A percentile compares a stretch with the other conserved stretches of the same genome.
Conservation (phyloP, 495 filamentous ascomycete species). For the Chlorociboria aeruginascens region DNA sequence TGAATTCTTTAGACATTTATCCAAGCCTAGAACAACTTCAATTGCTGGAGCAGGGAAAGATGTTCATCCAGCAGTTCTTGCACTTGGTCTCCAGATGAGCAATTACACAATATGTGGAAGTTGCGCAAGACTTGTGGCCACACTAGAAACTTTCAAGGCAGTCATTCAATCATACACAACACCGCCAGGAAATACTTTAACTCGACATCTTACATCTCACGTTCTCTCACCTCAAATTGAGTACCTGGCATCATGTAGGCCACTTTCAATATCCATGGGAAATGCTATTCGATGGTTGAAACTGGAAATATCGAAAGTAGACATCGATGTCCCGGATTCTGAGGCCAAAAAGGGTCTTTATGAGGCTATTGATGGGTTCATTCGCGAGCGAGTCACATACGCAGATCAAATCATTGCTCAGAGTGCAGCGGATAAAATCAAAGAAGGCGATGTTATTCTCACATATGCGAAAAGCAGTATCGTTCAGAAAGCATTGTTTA, state of each 20-base stretch:
- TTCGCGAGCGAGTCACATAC: constrained; percentile 76
- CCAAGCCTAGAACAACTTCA: constrained; percentile 62
- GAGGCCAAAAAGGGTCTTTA: constrained; percentile 66
- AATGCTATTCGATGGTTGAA: constrained; percentile 94
- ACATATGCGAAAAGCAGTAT: constrained; percentile 85
- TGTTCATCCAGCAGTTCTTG: constrained; percentile 77
- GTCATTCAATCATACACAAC: constrained; percentile 89
- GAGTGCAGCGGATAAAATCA: constrained; percentile 57
- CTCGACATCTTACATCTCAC: constrained; percentile 85
- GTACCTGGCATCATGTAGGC: constrained; percentile 82
- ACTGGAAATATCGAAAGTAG: constrained; percentile 71
- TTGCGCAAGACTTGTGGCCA: constrained; percentile 78
- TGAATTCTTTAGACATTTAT: constrained; percentile 74
- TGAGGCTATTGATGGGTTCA: constrained; percentile 77
- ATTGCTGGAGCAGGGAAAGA: constrained; percentile 72
- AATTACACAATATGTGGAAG: constrained; percentile 84
- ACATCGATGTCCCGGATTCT: constrained; percentile 66
- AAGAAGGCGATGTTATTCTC: constrained; percentile 68
- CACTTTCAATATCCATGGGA: constrained; percentile 86
- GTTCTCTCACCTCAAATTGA: constrained; percentile 88
- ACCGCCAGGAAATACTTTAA: constrained; percentile 66
- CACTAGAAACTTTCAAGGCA: constrained; percentile 77
- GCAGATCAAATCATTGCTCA: constrained; percentile 75
- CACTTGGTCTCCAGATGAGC: constrained; percentile 80
- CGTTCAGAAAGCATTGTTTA: constrained; percentile 64